Conservation (phyloP, 495 filamentous ascomycete species). For the Lophiotrema nucula region DNA sequence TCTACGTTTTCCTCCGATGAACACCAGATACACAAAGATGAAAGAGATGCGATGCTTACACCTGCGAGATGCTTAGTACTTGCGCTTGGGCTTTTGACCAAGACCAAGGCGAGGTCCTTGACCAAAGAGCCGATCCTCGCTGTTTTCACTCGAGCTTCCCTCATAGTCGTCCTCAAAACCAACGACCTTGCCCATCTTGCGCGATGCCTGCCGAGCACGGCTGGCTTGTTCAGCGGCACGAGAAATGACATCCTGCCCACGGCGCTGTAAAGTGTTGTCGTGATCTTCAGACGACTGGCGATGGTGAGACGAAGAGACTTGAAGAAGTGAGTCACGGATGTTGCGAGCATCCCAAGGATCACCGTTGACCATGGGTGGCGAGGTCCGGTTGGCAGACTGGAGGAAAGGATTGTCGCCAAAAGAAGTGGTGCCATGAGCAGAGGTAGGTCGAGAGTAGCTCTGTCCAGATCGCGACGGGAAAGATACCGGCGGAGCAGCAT, state of each 20-base stretch:
- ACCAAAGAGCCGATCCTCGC: conserved; percentile 7
- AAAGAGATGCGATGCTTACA: background rate
- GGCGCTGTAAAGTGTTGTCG: conserved; percentile 1
- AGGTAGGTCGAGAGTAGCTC: conserved; percentile 3
- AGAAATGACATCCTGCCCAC: conserved; percentile 17
- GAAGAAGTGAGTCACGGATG: conserved; percentile 17
- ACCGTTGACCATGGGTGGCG: conserved; percentile 1
- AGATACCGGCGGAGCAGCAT: conserved; percentile 6
- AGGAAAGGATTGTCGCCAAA: conserved; percentile 16
- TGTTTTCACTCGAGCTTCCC: background rate
- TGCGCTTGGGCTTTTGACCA: background rate
- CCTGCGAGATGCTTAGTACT: background rate
- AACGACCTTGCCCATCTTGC: conserved; percentile 11
- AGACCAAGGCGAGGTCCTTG: background rate
- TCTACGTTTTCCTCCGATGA: background rate
- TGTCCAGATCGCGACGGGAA: background rate
- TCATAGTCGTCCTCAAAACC: conserved; percentile 21
- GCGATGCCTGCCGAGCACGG: conserved; percentile 13
- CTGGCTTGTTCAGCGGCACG: background rate
- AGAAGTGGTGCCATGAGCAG: conserved; percentile 10
- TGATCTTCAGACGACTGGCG: conserved; percentile 10
- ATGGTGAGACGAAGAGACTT: background rate
- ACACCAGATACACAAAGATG: background rate
- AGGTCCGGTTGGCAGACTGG: background rate
- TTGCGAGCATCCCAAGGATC: conserved; percentile 17